A percentile compares a stretch with the other conserved stretches of the same genome.
Evolutionary conservation across 805 yeast genomes (phyloP).

Genomic region (Ogataea pini): DNA sequence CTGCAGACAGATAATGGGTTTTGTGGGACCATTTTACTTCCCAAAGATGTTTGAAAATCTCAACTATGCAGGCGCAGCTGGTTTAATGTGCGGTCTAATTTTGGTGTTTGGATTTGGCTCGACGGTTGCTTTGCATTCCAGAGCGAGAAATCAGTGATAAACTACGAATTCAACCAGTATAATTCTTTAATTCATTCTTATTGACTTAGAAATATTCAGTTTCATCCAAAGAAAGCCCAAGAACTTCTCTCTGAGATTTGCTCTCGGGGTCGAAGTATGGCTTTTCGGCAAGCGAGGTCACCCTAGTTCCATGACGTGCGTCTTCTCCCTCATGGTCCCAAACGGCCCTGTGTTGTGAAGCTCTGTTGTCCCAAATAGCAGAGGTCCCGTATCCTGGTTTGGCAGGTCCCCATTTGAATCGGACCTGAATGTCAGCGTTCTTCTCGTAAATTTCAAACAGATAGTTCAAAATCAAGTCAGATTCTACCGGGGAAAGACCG

Average conservation of each 20-base stretch:
- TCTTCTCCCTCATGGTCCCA: constrained; percentile 42
- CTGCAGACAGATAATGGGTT: constrained; percentile 7
- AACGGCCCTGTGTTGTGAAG: constrained; percentile 44
- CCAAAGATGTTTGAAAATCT: constrained; percentile 5
- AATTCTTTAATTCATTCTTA: neutral
- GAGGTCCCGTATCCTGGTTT: constrained; percentile 40
- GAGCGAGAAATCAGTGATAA: constrained; percentile 22
- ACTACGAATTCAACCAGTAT: too few relatives aligned
- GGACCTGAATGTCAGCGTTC: constrained; percentile 53
- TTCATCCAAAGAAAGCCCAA: constrained; percentile 38
- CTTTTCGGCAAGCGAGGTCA: constrained; percentile 50
- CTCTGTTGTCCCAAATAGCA: constrained; percentile 52
- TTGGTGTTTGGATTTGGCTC: constrained; percentile 4
- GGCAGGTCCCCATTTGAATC: constrained; percentile 47
- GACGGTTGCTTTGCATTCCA: neutral
- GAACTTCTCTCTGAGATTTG: constrained; percentile 51
- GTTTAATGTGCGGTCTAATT: constrained; percentile 8
- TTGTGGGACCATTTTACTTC: constrained; percentile 10
- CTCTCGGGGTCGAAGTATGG: constrained; percentile 51
- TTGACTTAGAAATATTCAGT: neutral
- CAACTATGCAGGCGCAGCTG: constrained; percentile 9
- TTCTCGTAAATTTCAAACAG: constrained; percentile 46
- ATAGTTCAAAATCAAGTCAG: constrained; percentile 46
- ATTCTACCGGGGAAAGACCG: constrained; percentile 52
- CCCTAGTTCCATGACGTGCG: constrained; percentile 52